Conservation (phyloP, 1,139 yeast genomes). For the Ogataea hybrid region DNA sequence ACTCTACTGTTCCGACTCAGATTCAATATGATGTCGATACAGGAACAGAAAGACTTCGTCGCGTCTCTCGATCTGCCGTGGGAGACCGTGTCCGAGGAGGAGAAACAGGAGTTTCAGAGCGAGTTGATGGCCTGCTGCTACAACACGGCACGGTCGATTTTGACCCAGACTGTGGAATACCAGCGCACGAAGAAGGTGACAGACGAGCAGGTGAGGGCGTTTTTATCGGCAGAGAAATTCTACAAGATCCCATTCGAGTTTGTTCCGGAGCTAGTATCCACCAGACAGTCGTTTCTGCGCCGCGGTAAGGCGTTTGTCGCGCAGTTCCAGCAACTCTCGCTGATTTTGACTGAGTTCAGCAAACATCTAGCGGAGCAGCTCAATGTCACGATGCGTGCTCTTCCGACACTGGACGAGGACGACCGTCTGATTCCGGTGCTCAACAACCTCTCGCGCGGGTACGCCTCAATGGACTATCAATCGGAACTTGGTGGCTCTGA, state of each 20-base stretch:
- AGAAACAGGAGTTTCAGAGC: slow-evolving; percentile 49
- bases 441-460: slow-evolving; percentile 74
- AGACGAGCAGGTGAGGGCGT: slow-evolving; percentile 43
- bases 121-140: slow-evolving; percentile 55
- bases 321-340: slow-evolving; percentile 69
- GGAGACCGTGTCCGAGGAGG: slow-evolving; percentile 65
- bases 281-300: slow-evolving; percentile 63
- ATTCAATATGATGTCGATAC: slow-evolving; percentile 58
- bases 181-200: slow-evolving; percentile 35
- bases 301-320: slow-evolving; percentile 85
- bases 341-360: slow-evolving; percentile 63
- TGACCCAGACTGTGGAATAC: slow-evolving; percentile 32
- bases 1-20: slow-evolving; percentile 71
- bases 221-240: slow-evolving; percentile 56
- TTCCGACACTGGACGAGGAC: slow-evolving; percentile 89
- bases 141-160: slow-evolving; percentile 26
- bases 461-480: slow-evolving; percentile 53
- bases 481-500: slow-evolving; percentile 36
- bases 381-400: slow-evolving; percentile 66
- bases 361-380: slow-evolving; percentile 52
- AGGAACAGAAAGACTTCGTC: slow-evolving; percentile 74
- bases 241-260: slow-evolving; percentile 86
- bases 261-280: slow-evolving; percentile 71
- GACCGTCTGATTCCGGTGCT: slow-evolving; percentile 83
- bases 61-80: slow-evolving; percentile 61